Evolutionary conservation across 2,329 filamentous ascomycete species (phyloP).

Genomic region (Pseudopithomyces maydicus): DNA sequence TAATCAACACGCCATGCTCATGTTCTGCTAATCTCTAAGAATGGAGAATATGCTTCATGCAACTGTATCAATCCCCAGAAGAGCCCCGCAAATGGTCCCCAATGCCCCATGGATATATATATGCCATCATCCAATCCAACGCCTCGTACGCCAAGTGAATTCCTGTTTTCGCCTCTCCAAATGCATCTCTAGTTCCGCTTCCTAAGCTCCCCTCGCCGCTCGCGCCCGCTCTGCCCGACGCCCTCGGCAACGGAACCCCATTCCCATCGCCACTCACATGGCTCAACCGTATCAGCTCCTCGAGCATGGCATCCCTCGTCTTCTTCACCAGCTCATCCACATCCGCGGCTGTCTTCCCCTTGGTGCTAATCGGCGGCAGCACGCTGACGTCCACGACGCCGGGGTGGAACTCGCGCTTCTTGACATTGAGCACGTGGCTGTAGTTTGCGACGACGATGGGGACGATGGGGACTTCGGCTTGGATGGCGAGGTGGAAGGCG

Average conservation of each 20-base stretch:
- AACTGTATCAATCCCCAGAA: no score
- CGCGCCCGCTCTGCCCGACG: constrained; percentile 22
- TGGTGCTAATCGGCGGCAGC: constrained; percentile 43
- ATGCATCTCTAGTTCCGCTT: constrained; percentile 21
- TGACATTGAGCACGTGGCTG: constrained; percentile 52
- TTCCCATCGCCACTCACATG: constrained; percentile 32
- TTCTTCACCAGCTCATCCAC: constrained; percentile 39
- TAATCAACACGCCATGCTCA: no score
- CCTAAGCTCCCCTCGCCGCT: constrained; percentile 29
- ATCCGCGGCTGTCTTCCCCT: constrained; percentile 39
- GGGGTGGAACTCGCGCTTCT: constrained; percentile 47
- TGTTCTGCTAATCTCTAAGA: no score
- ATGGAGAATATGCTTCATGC: no score
- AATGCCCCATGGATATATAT: constrained; percentile 12
- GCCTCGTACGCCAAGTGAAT: constrained; percentile 4
- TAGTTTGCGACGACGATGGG: constrained; percentile 68
- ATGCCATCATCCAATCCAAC: constrained; percentile 2
- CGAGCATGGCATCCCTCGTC: constrained; percentile 43
- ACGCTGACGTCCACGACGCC: constrained; percentile 61
- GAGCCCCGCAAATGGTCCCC: not conserved
- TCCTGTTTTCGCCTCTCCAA: not conserved
- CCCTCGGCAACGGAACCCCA: constrained; percentile 29
- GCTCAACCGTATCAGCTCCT: constrained; percentile 39
- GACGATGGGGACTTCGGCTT: constrained; percentile 91
- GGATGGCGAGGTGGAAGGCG: constrained; percentile 92